Percentiles rank a stretch among this genome's conserved stretches.
Conservation (phyloP, 495 filamentous ascomycete species). For the Filosporella fistucella region DNA sequence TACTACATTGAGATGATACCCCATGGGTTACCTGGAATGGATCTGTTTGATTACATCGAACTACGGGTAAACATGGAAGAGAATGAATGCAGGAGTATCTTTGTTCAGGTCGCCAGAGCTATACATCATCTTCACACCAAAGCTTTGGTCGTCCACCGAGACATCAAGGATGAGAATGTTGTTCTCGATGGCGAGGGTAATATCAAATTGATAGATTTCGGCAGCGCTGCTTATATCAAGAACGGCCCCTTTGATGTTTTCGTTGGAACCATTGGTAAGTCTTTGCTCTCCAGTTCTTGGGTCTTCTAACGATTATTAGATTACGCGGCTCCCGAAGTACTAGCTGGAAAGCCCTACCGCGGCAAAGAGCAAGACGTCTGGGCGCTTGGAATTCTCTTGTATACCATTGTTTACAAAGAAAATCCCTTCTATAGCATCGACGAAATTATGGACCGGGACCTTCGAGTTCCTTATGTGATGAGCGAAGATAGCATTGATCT, state of each 20-base stretch:
- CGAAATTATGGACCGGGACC: slow-evolving; percentile 96
- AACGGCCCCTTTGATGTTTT: slow-evolving; percentile 98
- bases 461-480: slow-evolving; percentile 86
- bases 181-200: slow-evolving; percentile 91
- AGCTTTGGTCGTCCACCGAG: slow-evolving; percentile 88
- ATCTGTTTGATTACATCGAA: slow-evolving; percentile 98
- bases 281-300: background rate
- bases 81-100: slow-evolving; percentile 88
- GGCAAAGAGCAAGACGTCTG: slow-evolving; percentile 98
- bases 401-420: slow-evolving; percentile 99
- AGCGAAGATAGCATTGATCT: slow-evolving; percentile 89
- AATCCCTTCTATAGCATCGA: slow-evolving; percentile 99
- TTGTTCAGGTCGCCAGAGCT: slow-evolving; percentile 84
- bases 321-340: slow-evolving; percentile 94
- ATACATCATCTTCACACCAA: slow-evolving; percentile 89
- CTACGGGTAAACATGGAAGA: slow-evolving; percentile 96
- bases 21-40: slow-evolving; percentile 95
- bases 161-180: slow-evolving; percentile 99
- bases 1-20: slow-evolving; percentile 99
- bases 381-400: slow-evolving; percentile 96
- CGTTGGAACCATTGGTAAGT: slow-evolving; percentile 94
- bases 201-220: slow-evolving; percentile 97
- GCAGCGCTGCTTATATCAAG: slow-evolving; percentile 96
- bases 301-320: slow-evolving; percentile 48
- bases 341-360: slow-evolving; percentile 88